phyloP scores from a whole-genome alignment of 1,284 basidiomycete genomes.

The Sporisorium iseilematis-ciliati region DNA sequence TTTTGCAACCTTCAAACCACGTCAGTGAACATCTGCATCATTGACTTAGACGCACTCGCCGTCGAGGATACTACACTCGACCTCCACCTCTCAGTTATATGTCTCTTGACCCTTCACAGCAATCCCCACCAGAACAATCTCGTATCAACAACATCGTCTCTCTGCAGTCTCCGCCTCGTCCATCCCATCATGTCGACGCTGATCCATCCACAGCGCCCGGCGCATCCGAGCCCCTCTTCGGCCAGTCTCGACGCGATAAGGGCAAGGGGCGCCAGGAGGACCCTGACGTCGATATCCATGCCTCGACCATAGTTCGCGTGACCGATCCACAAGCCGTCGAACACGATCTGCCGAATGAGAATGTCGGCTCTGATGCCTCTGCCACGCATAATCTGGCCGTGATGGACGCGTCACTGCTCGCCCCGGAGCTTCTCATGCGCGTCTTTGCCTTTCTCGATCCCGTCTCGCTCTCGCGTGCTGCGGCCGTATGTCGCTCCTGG shows the following conservation, averaged over 20 bases:
- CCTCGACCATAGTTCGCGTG: constrained; percentile 40
- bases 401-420: constrained; percentile 64
- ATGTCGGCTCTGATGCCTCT: constrained; percentile 60
- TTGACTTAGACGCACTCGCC: constrained; percentile 13
- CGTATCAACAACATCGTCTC: background rate
- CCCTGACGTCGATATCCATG: background rate
- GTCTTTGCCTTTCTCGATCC: constrained; percentile 83
- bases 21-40: constrained; percentile 25
- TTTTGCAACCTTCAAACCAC: background rate
- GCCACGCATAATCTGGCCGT: constrained; percentile 57
- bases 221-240: constrained; percentile 2
- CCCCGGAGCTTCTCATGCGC: constrained; percentile 81
- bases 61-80: constrained; percentile 29
- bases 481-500: constrained; percentile 75
- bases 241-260: constrained; percentile 12
- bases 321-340: constrained; percentile 18
- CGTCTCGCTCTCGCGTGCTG: constrained; percentile 75
- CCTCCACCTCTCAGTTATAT: constrained; percentile 31
- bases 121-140: constrained; percentile 10
- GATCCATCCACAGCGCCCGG: background rate
- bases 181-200: constrained; percentile 23
- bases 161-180: background rate
- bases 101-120: constrained; percentile 36
- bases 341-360: background rate
- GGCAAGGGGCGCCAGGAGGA: constrained; percentile 22